Evolutionary conservation across 2,329 filamentous ascomycete genomes (phyloP), one percentile per base, ranked within the genome.

Genomic region (Alternaria angustiovoidea): DNA sequence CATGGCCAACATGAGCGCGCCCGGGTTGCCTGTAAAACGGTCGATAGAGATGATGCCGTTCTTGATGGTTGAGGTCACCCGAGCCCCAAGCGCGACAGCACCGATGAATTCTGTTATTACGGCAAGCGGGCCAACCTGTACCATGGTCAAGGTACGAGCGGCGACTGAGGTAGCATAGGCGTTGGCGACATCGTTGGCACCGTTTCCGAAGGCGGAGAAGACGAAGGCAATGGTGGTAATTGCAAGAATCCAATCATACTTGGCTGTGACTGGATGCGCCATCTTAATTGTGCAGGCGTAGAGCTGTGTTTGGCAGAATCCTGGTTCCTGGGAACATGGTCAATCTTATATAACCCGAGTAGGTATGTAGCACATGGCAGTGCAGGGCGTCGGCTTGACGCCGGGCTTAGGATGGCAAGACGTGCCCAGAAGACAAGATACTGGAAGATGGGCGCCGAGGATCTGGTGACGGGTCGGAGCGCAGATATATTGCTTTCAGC

Each of bases 11-110:
- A 88, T 87, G 24, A 88, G 81, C 11, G 86, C 74, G 8, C 79
- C 81, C 2, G 87, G 85, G 22, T 82, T 75, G 3, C 54, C 63
- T 1, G 79, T 73, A 71, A 87, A 89, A 26, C 80, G 77, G 0
- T 72, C 63, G 36, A 81, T 81, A 56, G 81, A 79, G 68, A 89
- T 84, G 54, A 89, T 82, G 61, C 86, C 85, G 68, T 85, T 88
- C 62, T 86, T 84, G 73, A 89, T 88, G 9, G 87, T 89, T 56
- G 86, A 84, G 26, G 87, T 85, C 4, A 87, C 86, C 59, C 86
- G 81, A 18, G 81, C 75, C 51, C 85, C 84, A 41, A 86, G 78
- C 48, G 80, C 82, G 7, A 86, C 80, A n/a, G 84, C 84, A 57
- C 84, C 84, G 12, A 83, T 72, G 65, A 86, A 82, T 67, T 86